A percentile compares a stretch with the other conserved stretches of the same genome.
phyloP scores from a whole-genome alignment of 2,329 filamentous ascomycete genomes.

The Tolypocladium ophioglossoides region DNA sequence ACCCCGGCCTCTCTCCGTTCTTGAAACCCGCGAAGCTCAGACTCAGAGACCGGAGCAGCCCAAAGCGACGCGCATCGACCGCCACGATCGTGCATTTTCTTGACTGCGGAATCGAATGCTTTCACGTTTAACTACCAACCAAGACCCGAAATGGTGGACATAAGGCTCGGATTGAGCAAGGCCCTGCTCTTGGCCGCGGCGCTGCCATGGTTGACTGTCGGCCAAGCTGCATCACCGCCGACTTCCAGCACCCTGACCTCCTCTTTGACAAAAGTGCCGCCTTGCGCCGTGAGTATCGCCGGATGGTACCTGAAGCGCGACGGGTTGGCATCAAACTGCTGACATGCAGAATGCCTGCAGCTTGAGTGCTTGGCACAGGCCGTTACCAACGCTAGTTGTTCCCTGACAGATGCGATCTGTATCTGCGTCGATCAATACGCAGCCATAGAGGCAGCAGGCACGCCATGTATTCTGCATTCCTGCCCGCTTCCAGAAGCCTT shows the following conservation, averaged over 20 bases:
- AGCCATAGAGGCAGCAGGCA: neutral
- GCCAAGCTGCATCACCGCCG: neutral
- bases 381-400: neutral
- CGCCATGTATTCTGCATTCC: neutral
- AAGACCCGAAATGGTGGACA: neutral
- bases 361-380: neutral
- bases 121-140: neutral
- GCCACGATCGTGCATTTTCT: neutral
- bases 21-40: neutral
- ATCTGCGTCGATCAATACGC: neutral
- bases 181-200: neutral
- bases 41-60: neutral
- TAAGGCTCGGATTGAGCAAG: neutral
- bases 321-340: neutral
- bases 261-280: neutral
- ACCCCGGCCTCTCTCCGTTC: neutral
- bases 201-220: conserved; percentile 14
- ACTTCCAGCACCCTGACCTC: neutral
- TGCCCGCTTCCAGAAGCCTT: neutral
- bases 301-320: neutral
- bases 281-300: neutral
- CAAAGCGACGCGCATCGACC: neutral
- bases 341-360: neutral
- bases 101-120: neutral
- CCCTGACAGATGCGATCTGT: neutral